These are phyloP conservation scores for Candida gigantensis DNA, from an alignment of 1,139 yeast species.

Conservation along the genomic window DNA sequence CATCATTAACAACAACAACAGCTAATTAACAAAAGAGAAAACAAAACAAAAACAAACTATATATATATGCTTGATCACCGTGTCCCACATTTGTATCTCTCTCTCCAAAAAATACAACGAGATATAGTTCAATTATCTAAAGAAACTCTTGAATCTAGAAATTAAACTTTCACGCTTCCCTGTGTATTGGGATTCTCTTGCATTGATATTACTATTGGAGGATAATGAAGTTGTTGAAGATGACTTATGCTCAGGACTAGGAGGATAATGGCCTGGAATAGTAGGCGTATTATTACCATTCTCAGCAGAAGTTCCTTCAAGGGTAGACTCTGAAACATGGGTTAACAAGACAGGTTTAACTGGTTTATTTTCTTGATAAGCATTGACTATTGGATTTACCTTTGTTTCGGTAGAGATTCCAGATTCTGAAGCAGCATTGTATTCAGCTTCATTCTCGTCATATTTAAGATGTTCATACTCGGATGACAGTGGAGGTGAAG, in stretches of 20 bases:
- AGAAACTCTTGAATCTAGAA: constrained; percentile 36
- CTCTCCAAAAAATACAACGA: too few species aligned
- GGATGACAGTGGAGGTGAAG: constrained; percentile 21
- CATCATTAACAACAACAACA: too few species aligned
- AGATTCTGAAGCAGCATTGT: constrained; percentile 15
- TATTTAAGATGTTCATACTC: constrained; percentile 20
- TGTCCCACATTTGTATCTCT: too few species aligned
- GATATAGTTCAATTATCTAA: too few species aligned
- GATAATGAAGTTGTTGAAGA: constrained; percentile 9
- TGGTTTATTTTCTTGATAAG: constrained; percentile 7
- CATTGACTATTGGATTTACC: constrained; percentile 4
- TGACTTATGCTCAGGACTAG: constrained; percentile 14
- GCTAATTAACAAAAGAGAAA: too few species aligned
- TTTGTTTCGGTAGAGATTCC: constrained; percentile 10
- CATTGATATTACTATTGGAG: constrained; percentile 3
- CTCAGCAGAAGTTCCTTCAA: constrained; percentile 5
- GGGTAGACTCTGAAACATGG: constrained; percentile 16
- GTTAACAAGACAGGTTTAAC: constrained; percentile 15
- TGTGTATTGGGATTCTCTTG: constrained; percentile 4
- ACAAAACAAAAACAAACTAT: too few species aligned
- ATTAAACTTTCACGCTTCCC: constrained; percentile 30
- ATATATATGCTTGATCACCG: too few species aligned
- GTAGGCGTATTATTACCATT: constrained; percentile 6
- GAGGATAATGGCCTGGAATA: constrained; percentile 29
- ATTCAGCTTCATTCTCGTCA: constrained; percentile 14